A percentile compares a stretch with the other conserved stretches of the same genome.
Conservation (phyloP, 1,284 basidiomycete genomes). For the Ceratobasidium sp. region DNA sequence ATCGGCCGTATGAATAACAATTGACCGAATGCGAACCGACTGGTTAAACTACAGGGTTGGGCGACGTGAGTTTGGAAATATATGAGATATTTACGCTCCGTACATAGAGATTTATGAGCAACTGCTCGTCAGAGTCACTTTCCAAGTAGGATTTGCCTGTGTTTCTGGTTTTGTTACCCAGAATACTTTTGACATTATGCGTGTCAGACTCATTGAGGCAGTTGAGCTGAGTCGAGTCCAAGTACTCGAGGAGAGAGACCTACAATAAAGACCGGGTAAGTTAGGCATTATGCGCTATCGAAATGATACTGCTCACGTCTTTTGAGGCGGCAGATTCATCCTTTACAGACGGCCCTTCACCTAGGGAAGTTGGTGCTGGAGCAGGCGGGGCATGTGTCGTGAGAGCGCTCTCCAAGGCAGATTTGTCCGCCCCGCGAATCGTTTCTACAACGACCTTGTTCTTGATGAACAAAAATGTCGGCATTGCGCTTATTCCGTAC, state of each 20-base stretch:
- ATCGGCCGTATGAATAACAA: slow-evolving; percentile 71
- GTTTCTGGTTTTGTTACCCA: slow-evolving; percentile 68
- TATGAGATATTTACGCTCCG: slow-evolving; percentile 51
- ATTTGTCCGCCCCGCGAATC: slow-evolving; percentile 54
- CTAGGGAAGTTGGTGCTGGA: slow-evolving; percentile 7
- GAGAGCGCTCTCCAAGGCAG: slow-evolving; percentile 52
- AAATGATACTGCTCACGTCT: slow-evolving; percentile 45
- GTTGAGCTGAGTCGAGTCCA: slow-evolving; percentile 74
- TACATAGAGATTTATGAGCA: slow-evolving; percentile 78
- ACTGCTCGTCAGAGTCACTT: slow-evolving; percentile 86
- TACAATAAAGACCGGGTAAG: slow-evolving; percentile 42
- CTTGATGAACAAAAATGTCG: slow-evolving; percentile 58
- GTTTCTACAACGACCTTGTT: slow-evolving; percentile 56
- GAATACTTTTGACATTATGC: slow-evolving; percentile 74
- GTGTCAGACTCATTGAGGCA: slow-evolving; percentile 81
- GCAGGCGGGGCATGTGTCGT: slow-evolving; percentile 53
- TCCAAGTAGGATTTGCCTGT: slow-evolving; percentile 69
- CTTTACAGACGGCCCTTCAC: slow-evolving; percentile 22
- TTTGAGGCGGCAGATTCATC: slow-evolving; percentile 39
- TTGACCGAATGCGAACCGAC: slow-evolving; percentile 78
- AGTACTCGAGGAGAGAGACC: slow-evolving; percentile 70
- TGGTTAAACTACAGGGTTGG: slow-evolving; percentile 77
- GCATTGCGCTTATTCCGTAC: slow-evolving; percentile 55
- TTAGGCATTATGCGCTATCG: neutral
- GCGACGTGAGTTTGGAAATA: slow-evolving; percentile 5